These are phyloP conservation scores for Curvularia verruculosa DNA, from an alignment of 2,329 filamentous ascomycete species.

Conservation along the genomic window DNA sequence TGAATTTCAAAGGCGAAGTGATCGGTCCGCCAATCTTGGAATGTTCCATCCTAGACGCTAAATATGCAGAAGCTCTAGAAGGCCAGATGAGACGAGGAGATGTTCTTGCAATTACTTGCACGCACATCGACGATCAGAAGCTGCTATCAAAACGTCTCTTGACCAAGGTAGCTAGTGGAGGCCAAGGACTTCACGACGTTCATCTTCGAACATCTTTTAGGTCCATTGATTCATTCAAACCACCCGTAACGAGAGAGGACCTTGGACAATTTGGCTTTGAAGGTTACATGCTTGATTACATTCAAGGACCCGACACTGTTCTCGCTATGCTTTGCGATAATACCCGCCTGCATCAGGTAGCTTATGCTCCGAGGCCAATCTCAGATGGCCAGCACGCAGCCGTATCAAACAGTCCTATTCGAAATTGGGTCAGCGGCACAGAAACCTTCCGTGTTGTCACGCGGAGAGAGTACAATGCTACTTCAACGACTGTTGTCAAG, in stretches of 20 bases:
- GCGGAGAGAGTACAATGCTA: slow-evolving; percentile 80
- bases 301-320: slow-evolving; percentile 82
- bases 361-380: slow-evolving; percentile 68
- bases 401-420: slow-evolving; percentile 66
- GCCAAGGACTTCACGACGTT: slow-evolving; percentile 70
- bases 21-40: slow-evolving; percentile 81
- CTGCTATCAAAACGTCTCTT: slow-evolving; percentile 72
- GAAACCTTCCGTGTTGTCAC: slow-evolving; percentile 64
- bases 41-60: slow-evolving; percentile 77
- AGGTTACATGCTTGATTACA: slow-evolving; percentile 76
- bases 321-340: slow-evolving; percentile 86
- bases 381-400: slow-evolving; percentile 70
- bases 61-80: slow-evolving; percentile 68
- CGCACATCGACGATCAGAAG: slow-evolving; percentile 75
- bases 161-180: slow-evolving; percentile 39
- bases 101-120: slow-evolving; percentile 71
- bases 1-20: slow-evolving; percentile 73
- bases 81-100: slow-evolving; percentile 60
- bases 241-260: slow-evolving; percentile 63
- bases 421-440: slow-evolving; percentile 71
- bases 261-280: slow-evolving; percentile 70
- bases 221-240: slow-evolving; percentile 61
- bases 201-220: slow-evolving; percentile 69
- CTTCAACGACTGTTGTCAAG: slow-evolving; percentile 69
- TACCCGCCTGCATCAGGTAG: slow-evolving; percentile 70